Base-by-base conservation (phyloP, 495 filamentous ascomycete species). In the Talaromyces stipitatus region DNA sequence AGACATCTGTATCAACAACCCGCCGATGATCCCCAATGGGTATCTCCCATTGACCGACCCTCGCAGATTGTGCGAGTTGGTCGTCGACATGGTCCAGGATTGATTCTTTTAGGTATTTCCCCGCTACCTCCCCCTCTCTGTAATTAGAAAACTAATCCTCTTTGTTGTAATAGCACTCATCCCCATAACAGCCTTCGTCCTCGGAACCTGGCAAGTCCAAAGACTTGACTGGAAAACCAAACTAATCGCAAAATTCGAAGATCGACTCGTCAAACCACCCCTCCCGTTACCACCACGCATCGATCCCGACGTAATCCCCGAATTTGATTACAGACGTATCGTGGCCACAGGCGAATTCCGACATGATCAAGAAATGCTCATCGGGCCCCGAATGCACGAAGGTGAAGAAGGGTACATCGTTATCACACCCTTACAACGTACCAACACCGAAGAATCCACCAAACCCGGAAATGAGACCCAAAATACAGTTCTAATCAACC, bases 171-270 rank as follows among this genome's bases (percentile, higher is more conserved):
- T 16, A 91, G 91, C 91, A 29, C 68, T 94, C 45, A 97, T 98
- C 60, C 94, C 94, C 32, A 75, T 95, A 43, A 96, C 91, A 5
- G 87, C 94, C 50, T 96, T 98, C 69, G 76, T 76, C 60, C 85
- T 98, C 30, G 94, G 94, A 36, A 89, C 87, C 41, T 98, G 94
- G 94, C 94, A 98, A 65, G 86, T 98, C n/a, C 80, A 95, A 64
- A 90, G 94, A 2, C 83, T 98, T 14, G 80, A 82, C 32, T 92
- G 92, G 91, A 98, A 98, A 68, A 91, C 91, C 8, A 87, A 92
- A 36, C 75, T 97, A 14, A 85, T 98, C 56, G 91, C 91, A 52
- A 86, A 83, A 60, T 89, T 85, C 73, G 92, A 96, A 74, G 91
- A 97, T 74, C 88, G 92, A 0, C 80, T 98, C 30, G 78, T 95